Evolutionary conservation across 2,329 filamentous ascomycete genomes (phyloP), one percentile per base, ranked within the genome.

Genomic region (Ceratocystis cubensis): DNA sequence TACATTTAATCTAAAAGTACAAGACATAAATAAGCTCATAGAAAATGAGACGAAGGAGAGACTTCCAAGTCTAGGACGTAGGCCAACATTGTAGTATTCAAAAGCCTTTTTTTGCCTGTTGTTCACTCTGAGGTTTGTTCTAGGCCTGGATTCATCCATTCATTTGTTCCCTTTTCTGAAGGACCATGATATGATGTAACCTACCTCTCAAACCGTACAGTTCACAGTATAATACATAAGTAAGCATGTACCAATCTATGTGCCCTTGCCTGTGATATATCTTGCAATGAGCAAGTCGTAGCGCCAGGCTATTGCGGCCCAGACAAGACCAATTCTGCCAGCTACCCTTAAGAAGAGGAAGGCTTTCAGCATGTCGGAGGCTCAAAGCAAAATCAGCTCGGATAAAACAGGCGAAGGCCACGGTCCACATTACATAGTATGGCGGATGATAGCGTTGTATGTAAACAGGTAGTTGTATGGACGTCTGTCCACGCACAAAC

Each of bases 11-110:
- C n/a, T 59, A n/a, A 33, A 33, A 20, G 15, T 59, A 4, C 53
- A 59, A 59, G 53, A 59, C 53, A 59, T 25, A 59, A 59, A 59
- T 33, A 59, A 59, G 53, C 53, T 59, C 53, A 59, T n/a, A 17
- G n/a, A 59, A 59, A 59, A 59, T 59, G 28, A 33, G 53, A 33
- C 53, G 15, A 33, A 57, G 33, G 33, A 30, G 28, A 33, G 15
- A 33, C 5, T 59, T 37, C 10, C 13, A 33, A 33, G 6, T 13
- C 10, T 7, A 33, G 13, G 28, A 28, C 28, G 2, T 25, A 28
- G 28, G 28, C 5, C 20, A 13, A 5, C 28, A 28, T 53, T 53
- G 20, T 53, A 53, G 48, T 25, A 53, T 53, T 2, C 48, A 53
- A 28, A 7, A 7, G 20, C 22, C 25, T 8, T 28, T 59, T 59